Conservation (phyloP, 2,329 filamentous ascomycete species). For the Metarhizium anisopliae region DNA sequence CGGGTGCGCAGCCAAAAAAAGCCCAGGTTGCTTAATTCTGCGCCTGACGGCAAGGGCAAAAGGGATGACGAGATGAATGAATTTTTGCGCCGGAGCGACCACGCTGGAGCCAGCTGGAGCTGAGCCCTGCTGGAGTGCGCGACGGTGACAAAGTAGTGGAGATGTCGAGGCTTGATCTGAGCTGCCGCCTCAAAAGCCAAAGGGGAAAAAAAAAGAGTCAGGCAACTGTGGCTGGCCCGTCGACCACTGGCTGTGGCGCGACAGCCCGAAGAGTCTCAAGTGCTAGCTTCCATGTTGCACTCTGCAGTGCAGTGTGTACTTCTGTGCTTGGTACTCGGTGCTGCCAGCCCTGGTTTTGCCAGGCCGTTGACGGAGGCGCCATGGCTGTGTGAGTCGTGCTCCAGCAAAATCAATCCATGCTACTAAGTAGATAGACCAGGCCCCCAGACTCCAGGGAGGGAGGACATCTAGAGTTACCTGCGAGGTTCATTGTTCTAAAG, state of each 20-base stretch:
- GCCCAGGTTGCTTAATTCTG: not conserved
- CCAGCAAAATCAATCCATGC: no score
- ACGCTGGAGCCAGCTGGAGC: conserved; percentile 10
- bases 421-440: no score
- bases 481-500: no score
- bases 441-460: no score
- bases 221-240: not conserved
- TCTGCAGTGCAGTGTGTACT: not conserved
- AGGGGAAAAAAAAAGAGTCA: not conserved
- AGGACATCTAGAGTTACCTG: no score
- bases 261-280: no score
- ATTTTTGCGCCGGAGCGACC: conserved; percentile 16
- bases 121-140: not conserved
- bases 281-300: not conserved
- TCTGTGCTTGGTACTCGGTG: no score
- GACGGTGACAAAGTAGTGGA: not conserved
- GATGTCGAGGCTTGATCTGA: not conserved
- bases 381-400: no score
- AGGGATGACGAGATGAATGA: conserved; percentile 19
- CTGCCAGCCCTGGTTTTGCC: no score
- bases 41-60: conserved; percentile 7
- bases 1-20: conserved; percentile 13
- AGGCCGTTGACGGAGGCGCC: no score
- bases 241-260: not conserved
- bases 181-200: not conserved